phyloP scores from a whole-genome alignment of 169 alveolate genomes.

The Plasmodium knowlesi region DNA sequence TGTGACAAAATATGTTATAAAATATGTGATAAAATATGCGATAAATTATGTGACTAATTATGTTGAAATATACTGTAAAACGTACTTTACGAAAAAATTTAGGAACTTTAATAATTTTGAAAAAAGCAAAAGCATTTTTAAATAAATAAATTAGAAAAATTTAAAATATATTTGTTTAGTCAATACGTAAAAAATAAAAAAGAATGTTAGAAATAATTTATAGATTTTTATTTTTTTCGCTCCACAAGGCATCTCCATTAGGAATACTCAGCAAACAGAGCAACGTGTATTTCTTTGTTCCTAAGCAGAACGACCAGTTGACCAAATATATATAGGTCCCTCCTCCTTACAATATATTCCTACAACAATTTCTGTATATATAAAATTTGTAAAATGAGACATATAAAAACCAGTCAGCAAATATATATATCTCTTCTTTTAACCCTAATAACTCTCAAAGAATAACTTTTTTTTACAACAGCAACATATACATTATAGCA shows the following conservation, averaged over 20 bases:
- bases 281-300: not conserved
- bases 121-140: not conserved
- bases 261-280: not conserved
- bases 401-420: not conserved
- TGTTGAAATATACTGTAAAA: not conserved
- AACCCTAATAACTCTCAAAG: not conserved
- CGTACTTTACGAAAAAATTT: not conserved
- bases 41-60: not conserved
- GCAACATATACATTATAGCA: not conserved
- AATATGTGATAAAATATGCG: not conserved
- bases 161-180: not conserved
- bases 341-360: not conserved
- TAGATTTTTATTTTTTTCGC: not conserved
- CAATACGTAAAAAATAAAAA: not conserved
- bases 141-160: not conserved
- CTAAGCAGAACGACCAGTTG: not conserved
- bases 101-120: not conserved
- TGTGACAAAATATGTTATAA: not conserved
- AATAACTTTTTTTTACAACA: not conserved
- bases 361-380: not conserved
- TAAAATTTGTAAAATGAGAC: not conserved
- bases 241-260: not conserved
- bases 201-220: not conserved
- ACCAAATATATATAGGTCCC: not conserved
- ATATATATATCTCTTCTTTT: not conserved